A percentile compares a stretch with the other conserved stretches of the same genome.
Evolutionary conservation across 2,329 filamentous ascomycete genomes (phyloP).

Genomic region (Clathrospora elynae): DNA sequence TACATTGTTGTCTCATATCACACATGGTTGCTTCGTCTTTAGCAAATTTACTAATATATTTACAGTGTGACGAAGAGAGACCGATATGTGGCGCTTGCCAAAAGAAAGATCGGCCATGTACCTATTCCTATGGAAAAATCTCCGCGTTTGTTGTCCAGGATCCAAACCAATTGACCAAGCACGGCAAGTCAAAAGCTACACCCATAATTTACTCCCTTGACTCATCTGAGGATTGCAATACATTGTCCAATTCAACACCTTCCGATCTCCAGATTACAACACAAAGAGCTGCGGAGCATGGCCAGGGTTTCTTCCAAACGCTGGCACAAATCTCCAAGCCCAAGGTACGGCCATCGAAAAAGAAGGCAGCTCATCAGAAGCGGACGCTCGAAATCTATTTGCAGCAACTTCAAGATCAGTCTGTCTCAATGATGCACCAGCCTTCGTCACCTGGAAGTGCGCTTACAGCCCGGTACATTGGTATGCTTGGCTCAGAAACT

Average conservation of each 20-base stretch:
- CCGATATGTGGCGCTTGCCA: slow-evolving; percentile 36
- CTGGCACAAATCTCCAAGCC: slow-evolving; percentile 21
- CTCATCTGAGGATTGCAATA: not conserved
- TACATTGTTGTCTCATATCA: not conserved
- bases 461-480: slow-evolving; percentile 30
- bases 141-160: slow-evolving; percentile 37
- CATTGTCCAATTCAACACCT: slow-evolving; percentile 9
- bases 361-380: slow-evolving; percentile 16
- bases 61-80: slow-evolving; percentile 37
- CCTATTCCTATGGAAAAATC: slow-evolving; percentile 35
- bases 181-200: slow-evolving; percentile 29
- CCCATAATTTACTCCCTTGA: slow-evolving; percentile 21
- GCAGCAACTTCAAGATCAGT: slow-evolving; percentile 15
- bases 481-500: slow-evolving; percentile 27
- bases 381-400: slow-evolving; percentile 25
- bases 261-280: slow-evolving; percentile 25
- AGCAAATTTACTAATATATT: slow-evolving; percentile 3
- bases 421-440: slow-evolving; percentile 7
- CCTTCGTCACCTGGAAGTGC: slow-evolving; percentile 26
- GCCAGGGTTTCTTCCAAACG: slow-evolving; percentile 37
- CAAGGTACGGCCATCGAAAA: slow-evolving; percentile 19
- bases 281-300: slow-evolving; percentile 24
- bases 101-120: slow-evolving; percentile 37
- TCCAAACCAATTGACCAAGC: slow-evolving; percentile 36
- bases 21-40: not conserved